A percentile compares a stretch with the other conserved stretches of the same genome.
Evolutionary conservation across 768 basidiomycete species (phyloP).

Genomic region (Suillus alpinus): DNA sequence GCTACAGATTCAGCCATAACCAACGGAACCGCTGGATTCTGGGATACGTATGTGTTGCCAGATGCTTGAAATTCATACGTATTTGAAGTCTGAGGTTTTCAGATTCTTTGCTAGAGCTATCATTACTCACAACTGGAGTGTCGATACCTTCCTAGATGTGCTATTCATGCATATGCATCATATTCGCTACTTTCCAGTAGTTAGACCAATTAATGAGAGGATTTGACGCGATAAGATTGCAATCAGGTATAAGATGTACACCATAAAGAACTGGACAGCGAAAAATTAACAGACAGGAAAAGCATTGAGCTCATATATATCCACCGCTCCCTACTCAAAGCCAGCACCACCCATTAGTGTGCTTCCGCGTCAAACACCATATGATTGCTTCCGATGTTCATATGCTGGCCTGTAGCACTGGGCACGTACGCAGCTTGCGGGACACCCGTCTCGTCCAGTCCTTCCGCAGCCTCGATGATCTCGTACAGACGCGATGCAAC

Average conservation of each 20-base stretch:
- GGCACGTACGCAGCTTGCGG: conserved; percentile 83
- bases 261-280: not conserved
- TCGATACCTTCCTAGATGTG: not conserved
- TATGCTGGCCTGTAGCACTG: conserved; percentile 55
- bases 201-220: not conserved
- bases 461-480: conserved; percentile 94
- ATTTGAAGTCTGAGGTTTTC: not conserved
- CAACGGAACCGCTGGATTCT: conserved; percentile 82
- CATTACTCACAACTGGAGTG: not conserved
- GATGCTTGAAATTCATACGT: not conserved
- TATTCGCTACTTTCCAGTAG: not conserved
- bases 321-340: not conserved
- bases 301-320: not conserved
- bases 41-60: conserved; percentile 65
- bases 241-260: conserved; percentile 1
- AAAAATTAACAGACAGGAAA: not conserved
- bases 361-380: conserved; percentile 80
- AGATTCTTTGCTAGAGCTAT: not conserved
- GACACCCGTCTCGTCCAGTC: conserved; percentile 80
- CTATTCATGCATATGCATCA: not conserved
- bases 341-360: conserved; percentile 10
- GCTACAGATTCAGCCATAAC: conserved; percentile 47
- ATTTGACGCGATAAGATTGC: not conserved
- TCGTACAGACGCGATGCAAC: conserved; percentile 91
- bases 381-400: conserved; percentile 41